phyloP scores from a whole-genome alignment of 345 rosid genomes.

The Eucalyptus grandis region DNA sequence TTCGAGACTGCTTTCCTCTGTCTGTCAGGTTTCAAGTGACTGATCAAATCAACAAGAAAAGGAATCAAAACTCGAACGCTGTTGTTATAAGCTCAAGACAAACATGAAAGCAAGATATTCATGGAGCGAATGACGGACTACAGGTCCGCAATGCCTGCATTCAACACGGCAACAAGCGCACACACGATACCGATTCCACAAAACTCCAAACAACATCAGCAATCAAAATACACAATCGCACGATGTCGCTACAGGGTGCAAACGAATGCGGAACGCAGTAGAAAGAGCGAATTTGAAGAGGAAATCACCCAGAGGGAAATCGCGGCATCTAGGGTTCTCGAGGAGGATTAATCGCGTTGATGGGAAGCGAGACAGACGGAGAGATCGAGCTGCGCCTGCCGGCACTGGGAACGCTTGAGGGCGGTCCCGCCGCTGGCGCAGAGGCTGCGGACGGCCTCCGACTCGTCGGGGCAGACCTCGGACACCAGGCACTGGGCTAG shows the following conservation, averaged over 20 bases:
- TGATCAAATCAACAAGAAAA: neutral
- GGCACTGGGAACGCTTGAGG: constrained; percentile 75
- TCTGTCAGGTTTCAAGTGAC: neutral
- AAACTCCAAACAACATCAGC: neutral
- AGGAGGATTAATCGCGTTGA: neutral
- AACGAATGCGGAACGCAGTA: neutral
- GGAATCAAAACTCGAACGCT: neutral
- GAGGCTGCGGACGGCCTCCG: constrained; percentile 62
- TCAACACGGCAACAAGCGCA: neutral
- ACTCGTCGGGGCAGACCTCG: constrained; percentile 58
- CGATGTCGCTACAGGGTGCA: neutral
- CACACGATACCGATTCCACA: neutral
- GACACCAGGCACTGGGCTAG: constrained; percentile 71
- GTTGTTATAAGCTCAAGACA: neutral
- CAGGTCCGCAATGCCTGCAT: neutral
- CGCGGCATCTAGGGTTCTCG: neutral
- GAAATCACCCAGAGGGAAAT: neutral
- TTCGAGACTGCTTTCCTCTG: neutral
- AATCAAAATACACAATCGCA: neutral
- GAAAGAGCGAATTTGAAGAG: neutral
- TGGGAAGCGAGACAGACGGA: constrained; percentile 40
- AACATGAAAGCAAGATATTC: neutral
- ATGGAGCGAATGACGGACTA: neutral
- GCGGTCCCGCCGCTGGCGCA: constrained; percentile 84
- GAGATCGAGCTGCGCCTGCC: constrained; percentile 66